Evolutionary conservation across 2,329 filamentous ascomycete species (phyloP).

Genomic region (Pseudofabraea citricarpa): DNA sequence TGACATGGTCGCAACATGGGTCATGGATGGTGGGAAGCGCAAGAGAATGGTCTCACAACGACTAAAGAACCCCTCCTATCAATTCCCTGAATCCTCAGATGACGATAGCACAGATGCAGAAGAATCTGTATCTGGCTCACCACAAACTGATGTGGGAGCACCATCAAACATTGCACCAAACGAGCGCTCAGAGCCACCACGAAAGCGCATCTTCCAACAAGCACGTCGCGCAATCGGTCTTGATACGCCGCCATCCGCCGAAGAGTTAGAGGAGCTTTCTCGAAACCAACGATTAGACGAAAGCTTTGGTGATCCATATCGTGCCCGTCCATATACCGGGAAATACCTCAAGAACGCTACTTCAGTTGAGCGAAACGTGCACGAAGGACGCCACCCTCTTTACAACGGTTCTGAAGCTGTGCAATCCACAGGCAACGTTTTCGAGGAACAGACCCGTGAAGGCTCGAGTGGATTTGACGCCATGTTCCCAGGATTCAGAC

Average conservation of each 20-base stretch:
- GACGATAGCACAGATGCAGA: neutral
- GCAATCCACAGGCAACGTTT: too few species aligned
- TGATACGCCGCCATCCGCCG: neutral
- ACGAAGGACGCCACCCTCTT: too few species aligned
- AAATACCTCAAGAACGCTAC: too few species aligned
- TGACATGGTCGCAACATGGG: neutral
- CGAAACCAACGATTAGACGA: neutral
- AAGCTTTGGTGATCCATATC: neutral
- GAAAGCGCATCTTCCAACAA: constrained; percentile 1
- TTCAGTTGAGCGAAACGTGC: too few species aligned
- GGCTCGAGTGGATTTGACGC: too few species aligned
- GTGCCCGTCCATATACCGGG: neutral
- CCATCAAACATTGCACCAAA: neutral
- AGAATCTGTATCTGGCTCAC: neutral
- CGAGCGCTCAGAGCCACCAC: neutral
- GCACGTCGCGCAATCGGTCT: neutral
- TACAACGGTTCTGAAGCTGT: too few species aligned
- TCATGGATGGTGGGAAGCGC: neutral
- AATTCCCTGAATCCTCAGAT: neutral
- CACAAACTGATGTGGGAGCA: neutral
- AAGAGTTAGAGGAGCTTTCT: neutral
- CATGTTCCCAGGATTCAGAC: neutral
- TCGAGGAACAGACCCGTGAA: too few species aligned
- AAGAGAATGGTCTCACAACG: neutral
- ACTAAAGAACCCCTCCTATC: neutral